phyloP scores from a whole-genome alignment of 441 rosid species.

The Erodium moschatum region DNA sequence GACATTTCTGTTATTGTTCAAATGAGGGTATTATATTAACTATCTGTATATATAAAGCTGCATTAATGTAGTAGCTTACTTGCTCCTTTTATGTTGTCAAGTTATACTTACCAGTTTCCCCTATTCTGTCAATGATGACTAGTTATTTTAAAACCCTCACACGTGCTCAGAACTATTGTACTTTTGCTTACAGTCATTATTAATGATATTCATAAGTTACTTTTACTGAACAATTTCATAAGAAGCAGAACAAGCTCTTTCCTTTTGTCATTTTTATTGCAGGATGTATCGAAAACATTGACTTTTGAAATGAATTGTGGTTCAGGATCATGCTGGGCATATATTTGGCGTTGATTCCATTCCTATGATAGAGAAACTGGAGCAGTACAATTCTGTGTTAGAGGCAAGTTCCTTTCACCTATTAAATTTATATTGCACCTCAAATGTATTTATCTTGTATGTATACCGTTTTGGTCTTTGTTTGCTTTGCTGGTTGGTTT shows the following conservation, averaged over 20 bases:
- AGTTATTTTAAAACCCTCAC: not conserved
- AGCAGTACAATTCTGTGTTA: conserved; percentile 69
- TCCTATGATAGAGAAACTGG: conserved; percentile 80
- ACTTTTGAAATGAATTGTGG: conserved; percentile 17
- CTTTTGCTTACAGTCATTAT: not conserved
- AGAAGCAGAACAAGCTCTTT: not conserved
- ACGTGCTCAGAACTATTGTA: not conserved
- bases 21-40: not conserved
- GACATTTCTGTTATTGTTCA: not conserved
- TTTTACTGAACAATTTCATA: not conserved
- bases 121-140: not conserved
- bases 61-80: not conserved
- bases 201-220: not conserved
- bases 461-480: not conserved
- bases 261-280: not conserved
- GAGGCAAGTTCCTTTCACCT: conserved; percentile 43
- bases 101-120: not conserved
- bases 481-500: not conserved
- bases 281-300: conserved; percentile 10
- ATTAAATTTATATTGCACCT: conserved; percentile 12
- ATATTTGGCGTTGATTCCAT: conserved; percentile 80
- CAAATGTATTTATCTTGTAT: conserved; percentile 9
- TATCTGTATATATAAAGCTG: not conserved
- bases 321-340: conserved; percentile 95
- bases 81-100: not conserved